Percentiles rank a stretch among this genome's conserved stretches.
phyloP scores from a whole-genome alignment of 208 protist species.

The Wallacemonas sp. region DNA sequence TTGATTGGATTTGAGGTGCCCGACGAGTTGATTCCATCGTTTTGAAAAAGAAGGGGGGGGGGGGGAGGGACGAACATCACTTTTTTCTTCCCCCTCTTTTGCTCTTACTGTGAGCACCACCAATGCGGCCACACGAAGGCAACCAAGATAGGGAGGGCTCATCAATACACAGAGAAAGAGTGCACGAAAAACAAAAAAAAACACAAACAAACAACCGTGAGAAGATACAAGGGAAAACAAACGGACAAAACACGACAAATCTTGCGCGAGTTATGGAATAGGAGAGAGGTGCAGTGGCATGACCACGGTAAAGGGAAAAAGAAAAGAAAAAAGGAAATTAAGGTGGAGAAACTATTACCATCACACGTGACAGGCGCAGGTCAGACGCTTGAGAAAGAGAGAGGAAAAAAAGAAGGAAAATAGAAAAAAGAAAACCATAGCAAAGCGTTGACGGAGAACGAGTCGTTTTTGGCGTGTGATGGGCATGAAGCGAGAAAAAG shows the following conservation, averaged over 20 bases:
- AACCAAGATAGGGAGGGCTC: neutral
- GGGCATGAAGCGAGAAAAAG: neutral
- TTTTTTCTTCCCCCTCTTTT: conserved; percentile 10
- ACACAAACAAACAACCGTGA: neutral
- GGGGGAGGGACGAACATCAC: neutral
- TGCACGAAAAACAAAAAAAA: conserved; percentile 1
- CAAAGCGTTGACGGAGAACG: conserved; percentile 4
- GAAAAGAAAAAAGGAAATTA: conserved; percentile 6
- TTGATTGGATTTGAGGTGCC: too few species aligned
- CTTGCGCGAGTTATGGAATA: neutral
- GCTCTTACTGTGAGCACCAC: neutral
- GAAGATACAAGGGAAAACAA: neutral
- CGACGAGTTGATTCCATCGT: too few species aligned
- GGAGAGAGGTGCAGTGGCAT: neutral
- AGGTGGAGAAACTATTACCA: neutral
- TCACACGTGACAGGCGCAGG: neutral
- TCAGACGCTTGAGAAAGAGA: neutral
- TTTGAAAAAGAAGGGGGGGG: too few species aligned
- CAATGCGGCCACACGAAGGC: neutral
- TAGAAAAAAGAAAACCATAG: conserved; percentile 8
- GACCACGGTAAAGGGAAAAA: neutral
- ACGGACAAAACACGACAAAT: too few species aligned
- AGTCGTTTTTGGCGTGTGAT: neutral
- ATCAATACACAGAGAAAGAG: neutral
- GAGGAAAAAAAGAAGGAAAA: conserved; percentile 1